Base-by-base conservation (phyloP, 177 flowering plant genomes). In the Vitis hybrid region DNA sequence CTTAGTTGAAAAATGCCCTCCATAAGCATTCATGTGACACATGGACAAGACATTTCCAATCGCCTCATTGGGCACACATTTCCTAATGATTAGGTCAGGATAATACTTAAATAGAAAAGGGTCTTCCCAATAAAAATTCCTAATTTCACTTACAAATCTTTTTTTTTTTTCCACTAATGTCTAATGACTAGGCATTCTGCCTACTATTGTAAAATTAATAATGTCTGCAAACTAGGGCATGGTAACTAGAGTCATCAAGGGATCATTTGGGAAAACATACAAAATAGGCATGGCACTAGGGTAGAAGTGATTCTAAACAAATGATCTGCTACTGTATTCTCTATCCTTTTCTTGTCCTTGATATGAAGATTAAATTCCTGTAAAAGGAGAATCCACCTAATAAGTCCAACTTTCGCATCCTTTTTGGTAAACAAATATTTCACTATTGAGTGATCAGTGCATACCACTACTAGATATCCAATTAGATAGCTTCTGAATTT, bases 291-390 rank as follows among this genome's bases (percentile, higher is more conserved):
- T 26, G 29, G 29, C 29, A 3, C 29, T 26, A 26, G 29, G 29
- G 29, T 51, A 33, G 2, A n/a, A 9, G 1, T 12, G 3, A 74
- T 2, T 10, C 77, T 39, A 4, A 61, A 39, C 1, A 74, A 15
- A 29, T 78, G 66, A 19, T 78, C 80, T 12, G 57, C 66, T 2
- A 71, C 73, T 0, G 11, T 18, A 61, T 71, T 78, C 29, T 75
- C 73, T 8, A 26, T 26, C 29, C 29, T 26, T 26, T 26, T 26
- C 29, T 26, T 57, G 39, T 68, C 76, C 21, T 9, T 57, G 12
- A 33, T 22, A 26, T 26, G 29, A 26, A 26, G 29, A 26, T 26
- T 26, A 26, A 26, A 26, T 26, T 26, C 29, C 29, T 67, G 49
- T 1, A 76, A 57, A 1, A 66, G 12, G 5, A 67, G 61, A 5